Conservation (phyloP, 257 asterid species). For the Ligustrum vulgare region DNA sequence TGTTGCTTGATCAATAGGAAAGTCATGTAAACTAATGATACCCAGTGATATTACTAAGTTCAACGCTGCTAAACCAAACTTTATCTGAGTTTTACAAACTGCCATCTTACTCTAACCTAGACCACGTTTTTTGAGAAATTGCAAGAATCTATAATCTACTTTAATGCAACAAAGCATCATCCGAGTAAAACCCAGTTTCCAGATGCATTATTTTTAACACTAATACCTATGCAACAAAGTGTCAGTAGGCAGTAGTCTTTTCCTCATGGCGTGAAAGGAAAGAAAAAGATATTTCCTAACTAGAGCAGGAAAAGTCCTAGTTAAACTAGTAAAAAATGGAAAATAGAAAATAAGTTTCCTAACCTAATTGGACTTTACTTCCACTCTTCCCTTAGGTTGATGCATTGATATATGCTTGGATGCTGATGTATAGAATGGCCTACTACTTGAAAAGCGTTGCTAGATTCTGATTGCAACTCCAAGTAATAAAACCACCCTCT, state of each 20-base stretch:
- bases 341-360: too few species aligned
- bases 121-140: background rate
- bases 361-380: too few species aligned
- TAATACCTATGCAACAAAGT: background rate
- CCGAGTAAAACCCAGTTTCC: background rate
- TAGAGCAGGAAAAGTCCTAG: too few species aligned
- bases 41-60: background rate
- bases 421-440: too few species aligned
- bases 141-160: background rate
- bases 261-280: background rate
- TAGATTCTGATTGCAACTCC: too few species aligned
- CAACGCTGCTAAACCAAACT: background rate
- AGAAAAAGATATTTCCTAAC: too few species aligned
- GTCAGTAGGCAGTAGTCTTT: background rate
- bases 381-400: too few species aligned
- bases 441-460: too few species aligned
- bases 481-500: too few species aligned
- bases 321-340: too few species aligned
- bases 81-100: background rate
- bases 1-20: background rate
- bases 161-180: background rate
- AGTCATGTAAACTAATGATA: background rate
- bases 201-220: background rate
- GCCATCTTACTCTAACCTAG: background rate
- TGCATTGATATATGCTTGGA: too few species aligned